Evolutionary conservation across 495 filamentous ascomycete species (phyloP).

Genomic region (Aspergillus bridgeri): DNA sequence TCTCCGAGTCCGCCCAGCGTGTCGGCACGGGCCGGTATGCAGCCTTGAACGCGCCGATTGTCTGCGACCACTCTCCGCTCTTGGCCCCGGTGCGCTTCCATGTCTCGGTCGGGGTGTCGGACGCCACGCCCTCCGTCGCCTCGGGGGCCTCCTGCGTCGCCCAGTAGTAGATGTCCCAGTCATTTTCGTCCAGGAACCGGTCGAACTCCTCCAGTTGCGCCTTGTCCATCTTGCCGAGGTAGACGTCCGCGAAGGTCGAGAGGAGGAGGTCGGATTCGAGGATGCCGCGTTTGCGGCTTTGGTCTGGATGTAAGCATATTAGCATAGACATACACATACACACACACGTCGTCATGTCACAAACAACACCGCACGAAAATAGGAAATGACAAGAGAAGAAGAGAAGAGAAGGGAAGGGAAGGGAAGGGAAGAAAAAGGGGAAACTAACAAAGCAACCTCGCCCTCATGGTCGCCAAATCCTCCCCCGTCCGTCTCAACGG

Average conservation of each 20-base stretch:
- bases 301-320: conserved; percentile 57
- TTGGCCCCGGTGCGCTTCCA: conserved; percentile 51
- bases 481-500: conserved; percentile 79
- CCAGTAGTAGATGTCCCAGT: conserved; percentile 99
- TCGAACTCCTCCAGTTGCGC: conserved; percentile 82
- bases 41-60: conserved; percentile 88
- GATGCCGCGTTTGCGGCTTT: conserved; percentile 93
- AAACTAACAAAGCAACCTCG: conserved; percentile 82
- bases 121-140: conserved; percentile 36
- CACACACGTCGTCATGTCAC: neutral
- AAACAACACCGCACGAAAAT: neutral
- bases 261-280: conserved; percentile 94
- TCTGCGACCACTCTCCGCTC: conserved; percentile 93
- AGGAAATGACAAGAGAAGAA: neutral
- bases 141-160: conserved; percentile 79
- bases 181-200: conserved; percentile 94
- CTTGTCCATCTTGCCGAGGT: conserved; percentile 68
- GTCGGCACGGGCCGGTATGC: conserved; percentile 85
- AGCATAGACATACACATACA: no score
- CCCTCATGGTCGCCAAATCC: conserved; percentile 76
- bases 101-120: conserved; percentile 49
- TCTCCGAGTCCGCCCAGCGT: conserved; percentile 79
- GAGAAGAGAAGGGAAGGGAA: no score
- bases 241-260: conserved; percentile 84
- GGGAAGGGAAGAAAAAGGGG: no score